These are phyloP conservation scores for Pleurotus cornucopiae DNA, from an alignment of 768 basidiomycete species.

Conservation along the genomic window DNA sequence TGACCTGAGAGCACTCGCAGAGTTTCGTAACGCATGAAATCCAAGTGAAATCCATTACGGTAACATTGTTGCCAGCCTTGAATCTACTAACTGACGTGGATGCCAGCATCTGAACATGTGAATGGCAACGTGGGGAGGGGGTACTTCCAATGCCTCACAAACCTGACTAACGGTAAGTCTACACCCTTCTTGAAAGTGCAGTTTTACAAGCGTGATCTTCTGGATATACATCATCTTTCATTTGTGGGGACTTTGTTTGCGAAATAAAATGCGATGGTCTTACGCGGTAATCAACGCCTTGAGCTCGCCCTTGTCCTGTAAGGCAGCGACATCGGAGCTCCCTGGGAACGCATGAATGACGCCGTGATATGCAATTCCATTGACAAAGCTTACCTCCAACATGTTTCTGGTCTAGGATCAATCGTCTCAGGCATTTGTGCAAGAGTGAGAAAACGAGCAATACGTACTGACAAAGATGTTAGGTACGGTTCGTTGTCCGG, in stretches of 20 bases:
- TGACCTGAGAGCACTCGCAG: too few species aligned
- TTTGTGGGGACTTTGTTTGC: background rate
- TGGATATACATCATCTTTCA: background rate
- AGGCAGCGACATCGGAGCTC: background rate
- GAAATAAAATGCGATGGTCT: background rate
- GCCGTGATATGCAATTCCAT: background rate
- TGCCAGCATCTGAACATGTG: too few species aligned
- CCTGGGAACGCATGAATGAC: background rate
- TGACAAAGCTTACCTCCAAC: slow-evolving; percentile 4
- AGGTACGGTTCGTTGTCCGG: slow-evolving; percentile 51
- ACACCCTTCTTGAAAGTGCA: too few species aligned
- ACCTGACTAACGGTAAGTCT: too few species aligned
- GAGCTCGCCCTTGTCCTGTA: background rate
- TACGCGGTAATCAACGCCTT: background rate
- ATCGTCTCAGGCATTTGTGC: background rate
- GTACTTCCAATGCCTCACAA: too few species aligned
- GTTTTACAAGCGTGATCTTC: background rate
- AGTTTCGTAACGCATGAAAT: too few species aligned
- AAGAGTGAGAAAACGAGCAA: background rate
- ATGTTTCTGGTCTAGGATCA: slow-evolving; percentile 5
- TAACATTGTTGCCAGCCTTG: too few species aligned
- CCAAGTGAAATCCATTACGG: too few species aligned
- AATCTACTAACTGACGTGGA: too few species aligned
- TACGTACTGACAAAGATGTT: slow-evolving; percentile 56
- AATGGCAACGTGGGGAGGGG: too few species aligned